Base-by-base conservation (phyloP, 306 rosid species). In the Vigna mungo region DNA sequence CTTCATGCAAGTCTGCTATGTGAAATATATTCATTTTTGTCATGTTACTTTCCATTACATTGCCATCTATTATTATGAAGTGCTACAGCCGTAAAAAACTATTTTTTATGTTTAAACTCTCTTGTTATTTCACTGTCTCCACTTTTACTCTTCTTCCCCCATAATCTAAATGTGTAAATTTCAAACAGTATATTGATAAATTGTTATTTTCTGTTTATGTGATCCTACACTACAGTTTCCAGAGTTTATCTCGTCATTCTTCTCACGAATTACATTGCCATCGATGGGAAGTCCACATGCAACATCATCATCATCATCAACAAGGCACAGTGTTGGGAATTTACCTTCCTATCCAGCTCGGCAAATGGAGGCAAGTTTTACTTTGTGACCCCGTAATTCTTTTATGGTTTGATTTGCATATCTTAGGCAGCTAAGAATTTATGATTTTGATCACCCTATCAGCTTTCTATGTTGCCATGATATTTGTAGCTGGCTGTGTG, bases 251-350 rank as follows among this genome's bases (percentile, higher is more conserved):
- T 15, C 89, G 23, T 89, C 98, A 46, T 84, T 86, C 53, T 93
- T 96, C 85, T 86, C 94, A 6, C 83, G 93, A 61, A 62, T 91
- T 81, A 81, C 94, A 37, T 87, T 89, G 89, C 99, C 94, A 81
- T 87, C 96, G 41, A 74, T 47, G 64, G 89, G 96, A 70, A 88
- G 83, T 87, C 89, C 86, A 9, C 89, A 83, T 23, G 12, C 46
- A 9, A 8, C 44, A 36, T 78, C 89, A 77, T 70, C 96, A 77
- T 70, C 96, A 61, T 86, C 97, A 37, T 87, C 97, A 39, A 39
- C 85, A 9, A 87, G 97, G 86, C 84, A 84, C 78, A 84, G 80
- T 75, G 78, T 65, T 23, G 88, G 91, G 76, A 87, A 79, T 68
- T 53, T 78, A 74, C 89, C 94, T 72, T 83, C 92, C 71, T 83